Percentiles rank a stretch among this genome's conserved stretches.
Conservation (phyloP, 2,329 filamentous ascomycete genomes). For the Fusarium bactridioides region DNA sequence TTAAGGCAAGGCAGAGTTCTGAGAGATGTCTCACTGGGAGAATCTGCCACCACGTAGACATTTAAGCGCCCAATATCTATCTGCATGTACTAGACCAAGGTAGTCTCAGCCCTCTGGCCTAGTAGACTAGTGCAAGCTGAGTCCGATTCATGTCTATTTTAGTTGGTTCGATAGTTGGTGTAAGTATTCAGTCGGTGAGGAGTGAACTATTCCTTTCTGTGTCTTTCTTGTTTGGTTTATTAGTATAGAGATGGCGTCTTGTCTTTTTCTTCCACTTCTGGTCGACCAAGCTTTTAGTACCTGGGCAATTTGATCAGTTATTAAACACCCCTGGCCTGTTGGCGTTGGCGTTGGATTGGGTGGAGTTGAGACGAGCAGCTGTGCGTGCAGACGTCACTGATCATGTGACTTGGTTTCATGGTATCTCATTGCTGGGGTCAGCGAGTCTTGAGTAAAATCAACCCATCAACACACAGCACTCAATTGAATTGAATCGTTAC, state of each 20-base stretch:
- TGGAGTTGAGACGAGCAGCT: conserved; percentile 29
- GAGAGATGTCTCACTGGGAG: neutral
- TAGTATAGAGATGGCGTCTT: neutral
- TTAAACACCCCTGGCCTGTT: conserved; percentile 9
- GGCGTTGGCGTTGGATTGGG: conserved; percentile 16
- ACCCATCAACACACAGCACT: neutral
- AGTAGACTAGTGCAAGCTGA: neutral
- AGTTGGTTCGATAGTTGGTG: neutral
- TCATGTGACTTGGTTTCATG: conserved; percentile 33
- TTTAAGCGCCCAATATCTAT: conserved; percentile 14
- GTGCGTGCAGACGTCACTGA: conserved; percentile 33
- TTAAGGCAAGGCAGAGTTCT: conserved; percentile 10
- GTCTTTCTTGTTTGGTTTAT: neutral
- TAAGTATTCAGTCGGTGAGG: conserved; percentile 11
- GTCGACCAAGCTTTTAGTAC: neutral
- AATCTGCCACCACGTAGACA: neutral
- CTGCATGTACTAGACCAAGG: neutral
- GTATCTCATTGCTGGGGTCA: neutral
- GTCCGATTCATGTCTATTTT: neutral
- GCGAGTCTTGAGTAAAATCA: neutral
- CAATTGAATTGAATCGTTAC: neutral
- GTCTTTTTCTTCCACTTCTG: neutral
- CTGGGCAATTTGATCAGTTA: neutral
- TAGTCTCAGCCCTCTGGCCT: conserved; percentile 5
- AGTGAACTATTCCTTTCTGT: neutral